A percentile compares a stretch with the other conserved stretches of the same genome.
phyloP scores from a whole-genome alignment of 139 green algal genomes.

The Chlamydomonas sp. region DNA sequence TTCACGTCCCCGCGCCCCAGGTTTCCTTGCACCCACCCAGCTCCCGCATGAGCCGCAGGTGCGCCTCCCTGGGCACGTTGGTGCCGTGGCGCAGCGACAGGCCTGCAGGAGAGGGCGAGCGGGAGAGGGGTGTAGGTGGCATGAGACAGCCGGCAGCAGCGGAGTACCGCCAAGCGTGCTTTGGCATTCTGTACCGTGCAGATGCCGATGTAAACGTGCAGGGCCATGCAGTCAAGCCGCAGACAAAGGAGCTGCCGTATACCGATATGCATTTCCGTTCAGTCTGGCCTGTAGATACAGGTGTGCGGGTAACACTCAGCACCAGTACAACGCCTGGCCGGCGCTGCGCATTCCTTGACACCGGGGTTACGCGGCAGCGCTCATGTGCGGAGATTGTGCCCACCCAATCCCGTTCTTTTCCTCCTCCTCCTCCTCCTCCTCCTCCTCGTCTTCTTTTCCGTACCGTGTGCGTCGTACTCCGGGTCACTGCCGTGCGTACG shows the following conservation, averaged over 20 bases:
- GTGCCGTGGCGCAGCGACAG: conserved; percentile 32
- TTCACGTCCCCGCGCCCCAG: background rate
- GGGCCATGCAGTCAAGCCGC: no score
- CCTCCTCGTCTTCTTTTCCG: background rate
- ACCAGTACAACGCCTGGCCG: no score
- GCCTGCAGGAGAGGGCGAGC: background rate
- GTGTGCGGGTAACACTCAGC: no score
- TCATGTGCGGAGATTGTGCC: background rate
- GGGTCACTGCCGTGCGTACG: conserved; percentile 19
- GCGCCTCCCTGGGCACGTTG: conserved; percentile 1
- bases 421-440: background rate
- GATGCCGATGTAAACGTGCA: no score
- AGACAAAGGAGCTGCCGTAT: no score
- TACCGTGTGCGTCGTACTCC: conserved; percentile 29
- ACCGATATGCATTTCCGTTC: no score
- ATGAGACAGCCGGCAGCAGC: background rate
- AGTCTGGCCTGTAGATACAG: no score
- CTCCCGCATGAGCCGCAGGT: background rate
- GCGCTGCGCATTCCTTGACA: no score
- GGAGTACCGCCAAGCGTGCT: background rate
- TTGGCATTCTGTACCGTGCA: background rate
- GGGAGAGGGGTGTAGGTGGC: background rate
- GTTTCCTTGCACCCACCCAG: background rate
- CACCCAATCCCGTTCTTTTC: background rate
- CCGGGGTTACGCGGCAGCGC: background rate